phyloP scores from a whole-genome alignment of 2,329 filamentous ascomycete genomes.

The Sclerotiophoma versabilis region DNA sequence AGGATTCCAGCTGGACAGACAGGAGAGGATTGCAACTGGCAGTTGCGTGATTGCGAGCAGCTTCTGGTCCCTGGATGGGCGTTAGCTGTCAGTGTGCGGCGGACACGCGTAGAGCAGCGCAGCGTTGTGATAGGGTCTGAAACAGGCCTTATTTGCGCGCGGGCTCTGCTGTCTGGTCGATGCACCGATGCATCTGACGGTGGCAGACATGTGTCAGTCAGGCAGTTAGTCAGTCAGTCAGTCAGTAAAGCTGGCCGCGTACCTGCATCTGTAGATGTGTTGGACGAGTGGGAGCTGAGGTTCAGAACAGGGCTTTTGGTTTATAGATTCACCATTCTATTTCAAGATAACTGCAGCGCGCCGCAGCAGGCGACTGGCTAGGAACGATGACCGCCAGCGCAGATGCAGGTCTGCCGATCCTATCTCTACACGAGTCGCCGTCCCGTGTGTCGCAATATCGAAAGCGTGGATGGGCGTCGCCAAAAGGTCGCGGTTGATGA shows the following conservation, averaged over 20 bases:
- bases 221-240: constrained; percentile 16
- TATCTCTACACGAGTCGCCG: not conserved
- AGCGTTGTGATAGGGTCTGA: constrained; percentile 8
- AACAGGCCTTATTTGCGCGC: constrained; percentile 16
- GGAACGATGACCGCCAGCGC: not conserved
- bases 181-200: constrained; percentile 8
- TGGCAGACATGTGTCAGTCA: constrained; percentile 15
- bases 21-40: not conserved
- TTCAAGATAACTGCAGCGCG: not conserved
- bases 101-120: constrained; percentile 13
- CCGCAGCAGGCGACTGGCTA: not conserved
- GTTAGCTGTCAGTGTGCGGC: constrained; percentile 1
- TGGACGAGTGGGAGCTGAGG: not conserved
- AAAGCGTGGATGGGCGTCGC: constrained; percentile 5
- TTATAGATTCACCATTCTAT: not conserved
- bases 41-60: not conserved
- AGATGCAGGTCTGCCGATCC: constrained; percentile 7
- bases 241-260: constrained; percentile 23
- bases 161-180: constrained; percentile 6
- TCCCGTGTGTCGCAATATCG: constrained; percentile 9
- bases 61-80: not conserved
- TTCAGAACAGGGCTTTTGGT: not conserved
- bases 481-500: constrained; percentile 17
- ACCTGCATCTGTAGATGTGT: constrained; percentile 23
- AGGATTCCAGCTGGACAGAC: not conserved